Evolutionary conservation across 257 asterid species (phyloP).

Genomic region (Ilex aquifolium): DNA sequence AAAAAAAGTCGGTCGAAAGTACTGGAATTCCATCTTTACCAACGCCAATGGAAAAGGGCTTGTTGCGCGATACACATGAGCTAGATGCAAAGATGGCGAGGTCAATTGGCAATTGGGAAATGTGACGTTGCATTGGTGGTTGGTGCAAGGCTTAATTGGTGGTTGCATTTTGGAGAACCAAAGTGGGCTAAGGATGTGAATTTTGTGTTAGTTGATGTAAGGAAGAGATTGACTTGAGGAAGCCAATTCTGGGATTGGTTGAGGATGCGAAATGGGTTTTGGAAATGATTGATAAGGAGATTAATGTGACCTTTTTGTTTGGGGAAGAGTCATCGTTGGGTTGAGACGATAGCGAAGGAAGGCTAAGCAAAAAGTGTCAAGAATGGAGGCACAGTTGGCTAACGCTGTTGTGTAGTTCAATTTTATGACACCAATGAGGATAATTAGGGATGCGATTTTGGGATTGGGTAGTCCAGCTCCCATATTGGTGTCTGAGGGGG

Average conservation of each 20-base stretch:
- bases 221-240: slow-evolving; percentile 73
- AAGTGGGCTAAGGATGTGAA: slow-evolving; percentile 82
- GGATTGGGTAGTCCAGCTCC: slow-evolving; percentile 71
- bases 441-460: slow-evolving; percentile 74
- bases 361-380: slow-evolving; percentile 66
- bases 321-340: slow-evolving; percentile 79
- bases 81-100: slow-evolving; percentile 85
- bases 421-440: slow-evolving; percentile 83
- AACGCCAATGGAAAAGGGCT: slow-evolving; percentile 90
- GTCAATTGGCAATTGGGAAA: slow-evolving; percentile 77
- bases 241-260: slow-evolving; percentile 61
- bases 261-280: slow-evolving; percentile 86
- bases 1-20: slow-evolving; percentile 18
- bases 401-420: slow-evolving; percentile 83
- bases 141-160: slow-evolving; percentile 89
- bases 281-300: slow-evolving; percentile 56
- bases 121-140: slow-evolving; percentile 85
- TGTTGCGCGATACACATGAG: slow-evolving; percentile 69
- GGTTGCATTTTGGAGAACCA: slow-evolving; percentile 86
- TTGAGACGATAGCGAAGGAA: slow-evolving; percentile 55
- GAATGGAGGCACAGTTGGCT: slow-evolving; percentile 73
- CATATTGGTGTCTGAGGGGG: slow-evolving; percentile 79
- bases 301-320: slow-evolving; percentile 72
- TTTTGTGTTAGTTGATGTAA: slow-evolving; percentile 63
- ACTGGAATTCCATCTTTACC: slow-evolving; percentile 86